Conservation (phyloP, 2,329 filamentous ascomycete genomes). For the Penicillium thymicola region DNA sequence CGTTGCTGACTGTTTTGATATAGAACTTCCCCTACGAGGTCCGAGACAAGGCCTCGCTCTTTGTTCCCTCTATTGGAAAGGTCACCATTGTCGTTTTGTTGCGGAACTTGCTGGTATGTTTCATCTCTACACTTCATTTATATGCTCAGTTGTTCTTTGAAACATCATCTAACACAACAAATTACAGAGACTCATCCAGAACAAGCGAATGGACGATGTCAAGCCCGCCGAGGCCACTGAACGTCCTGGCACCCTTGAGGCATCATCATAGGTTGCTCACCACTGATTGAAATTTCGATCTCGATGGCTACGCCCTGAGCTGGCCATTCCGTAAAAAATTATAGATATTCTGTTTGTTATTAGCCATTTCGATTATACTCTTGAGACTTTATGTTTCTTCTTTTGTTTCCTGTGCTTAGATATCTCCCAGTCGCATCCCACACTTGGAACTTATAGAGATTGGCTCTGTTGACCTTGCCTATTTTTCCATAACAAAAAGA, state of each 20-base stretch:
- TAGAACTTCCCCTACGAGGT: slow-evolving; percentile 84
- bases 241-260: slow-evolving; percentile 42
- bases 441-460: not conserved
- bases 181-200: slow-evolving; percentile 42
- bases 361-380: slow-evolving; percentile 20
- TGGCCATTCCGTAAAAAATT: slow-evolving; percentile 8
- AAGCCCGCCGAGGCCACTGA: slow-evolving; percentile 42
- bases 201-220: slow-evolving; percentile 39
- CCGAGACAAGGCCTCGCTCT: slow-evolving; percentile 94
- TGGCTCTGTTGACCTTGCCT: not conserved
- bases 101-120: slow-evolving; percentile 78
- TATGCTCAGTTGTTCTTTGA: not conserved
- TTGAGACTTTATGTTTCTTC: not conserved
- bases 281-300: not conserved
- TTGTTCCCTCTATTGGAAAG: slow-evolving; percentile 95
- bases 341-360: slow-evolving; percentile 22
- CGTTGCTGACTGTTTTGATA: not conserved
- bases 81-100: slow-evolving; percentile 92
- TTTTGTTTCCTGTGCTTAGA: slow-evolving; percentile 3
- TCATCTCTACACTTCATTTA: not conserved
- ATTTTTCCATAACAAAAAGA: not conserved
- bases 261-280: slow-evolving; percentile 19
- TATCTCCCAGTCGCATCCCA: not conserved
- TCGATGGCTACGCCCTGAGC: slow-evolving; percentile 3
- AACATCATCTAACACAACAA: slow-evolving; percentile 14